Conservation (phyloP, 2,329 filamentous ascomycete genomes). For the Cyphellophora europaea region DNA sequence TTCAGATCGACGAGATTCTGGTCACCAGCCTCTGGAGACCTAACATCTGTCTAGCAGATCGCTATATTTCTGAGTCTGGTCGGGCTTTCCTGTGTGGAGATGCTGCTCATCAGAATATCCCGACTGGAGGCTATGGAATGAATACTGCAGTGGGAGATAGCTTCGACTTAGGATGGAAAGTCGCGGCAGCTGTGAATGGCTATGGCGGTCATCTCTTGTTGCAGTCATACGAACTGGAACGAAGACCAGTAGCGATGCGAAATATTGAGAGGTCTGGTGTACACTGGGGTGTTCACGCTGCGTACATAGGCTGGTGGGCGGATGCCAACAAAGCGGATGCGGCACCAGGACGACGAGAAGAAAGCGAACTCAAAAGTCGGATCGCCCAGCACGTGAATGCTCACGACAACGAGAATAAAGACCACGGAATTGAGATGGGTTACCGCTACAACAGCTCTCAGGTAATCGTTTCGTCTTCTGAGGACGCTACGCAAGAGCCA, state of each 20-base stretch:
- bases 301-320: constrained; percentile 3
- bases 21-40: constrained; percentile 23
- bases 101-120: constrained; percentile 26
- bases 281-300: constrained; percentile 5
- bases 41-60: constrained; percentile 22
- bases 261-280: constrained; percentile 20
- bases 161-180: constrained; percentile 27
- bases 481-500: constrained; percentile 8
- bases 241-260: constrained; percentile 20
- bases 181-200: constrained; percentile 21
- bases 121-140: constrained; percentile 29
- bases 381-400: constrained; percentile 2
- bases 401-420: constrained; percentile 12
- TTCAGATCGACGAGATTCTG: constrained; percentile 26
- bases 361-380: constrained; percentile 3
- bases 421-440: constrained; percentile 19
- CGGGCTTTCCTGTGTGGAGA: constrained; percentile 26
- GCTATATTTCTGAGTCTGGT: constrained; percentile 12
- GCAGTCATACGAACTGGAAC: constrained; percentile 22
- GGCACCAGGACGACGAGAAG: constrained; percentile 1
- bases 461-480: constrained; percentile 12
- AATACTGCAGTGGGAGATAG: constrained; percentile 29
- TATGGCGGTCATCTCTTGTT: constrained; percentile 20
- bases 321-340: constrained; percentile 2
- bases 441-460: constrained; percentile 16